These are phyloP conservation scores for Cyberlindnera mycetangii DNA, from an alignment of 805 yeast species.

Conservation along the genomic window DNA sequence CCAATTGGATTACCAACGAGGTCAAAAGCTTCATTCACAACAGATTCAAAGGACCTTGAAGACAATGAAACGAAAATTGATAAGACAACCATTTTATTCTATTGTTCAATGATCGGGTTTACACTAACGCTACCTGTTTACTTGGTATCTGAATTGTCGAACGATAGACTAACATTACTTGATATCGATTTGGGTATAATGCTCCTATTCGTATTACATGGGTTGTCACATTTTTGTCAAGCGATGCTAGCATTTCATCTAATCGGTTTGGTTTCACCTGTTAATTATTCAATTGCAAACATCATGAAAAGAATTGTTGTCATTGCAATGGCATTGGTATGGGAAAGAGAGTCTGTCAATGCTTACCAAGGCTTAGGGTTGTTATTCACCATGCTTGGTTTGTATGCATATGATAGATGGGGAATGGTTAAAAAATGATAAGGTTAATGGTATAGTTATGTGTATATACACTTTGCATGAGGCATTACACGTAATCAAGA, in stretches of 20 bases:
- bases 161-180: slow-evolving; percentile 26
- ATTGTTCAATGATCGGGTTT: slow-evolving; percentile 71
- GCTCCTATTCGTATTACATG: slow-evolving; percentile 52
- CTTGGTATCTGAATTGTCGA: slow-evolving; percentile 48
- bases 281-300: slow-evolving; percentile 76
- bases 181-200: slow-evolving; percentile 31
- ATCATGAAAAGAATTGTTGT: slow-evolving; percentile 72
- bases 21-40: slow-evolving; percentile 9
- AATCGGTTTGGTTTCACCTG: slow-evolving; percentile 68
- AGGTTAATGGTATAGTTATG: no score
- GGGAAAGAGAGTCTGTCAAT: slow-evolving; percentile 49
- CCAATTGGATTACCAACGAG: slow-evolving; percentile 27
- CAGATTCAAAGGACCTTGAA: slow-evolving; percentile 21
- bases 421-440: slow-evolving; percentile 33
- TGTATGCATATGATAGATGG: slow-evolving; percentile 75
- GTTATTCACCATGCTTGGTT: slow-evolving; percentile 52
- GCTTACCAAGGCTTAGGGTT: slow-evolving; percentile 53
- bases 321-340: slow-evolving; percentile 59
- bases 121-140: slow-evolving; percentile 65
- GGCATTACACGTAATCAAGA: no score
- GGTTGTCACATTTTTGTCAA: slow-evolving; percentile 67
- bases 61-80: slow-evolving; percentile 47
- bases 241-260: slow-evolving; percentile 74
- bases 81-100: slow-evolving; percentile 66
- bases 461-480: no score